Percentiles rank a stretch among this genome's conserved stretches.
These are phyloP conservation scores for Lomentospora prolificans DNA, from an alignment of 2,329 filamentous ascomycete genomes.

Conservation along the genomic window DNA sequence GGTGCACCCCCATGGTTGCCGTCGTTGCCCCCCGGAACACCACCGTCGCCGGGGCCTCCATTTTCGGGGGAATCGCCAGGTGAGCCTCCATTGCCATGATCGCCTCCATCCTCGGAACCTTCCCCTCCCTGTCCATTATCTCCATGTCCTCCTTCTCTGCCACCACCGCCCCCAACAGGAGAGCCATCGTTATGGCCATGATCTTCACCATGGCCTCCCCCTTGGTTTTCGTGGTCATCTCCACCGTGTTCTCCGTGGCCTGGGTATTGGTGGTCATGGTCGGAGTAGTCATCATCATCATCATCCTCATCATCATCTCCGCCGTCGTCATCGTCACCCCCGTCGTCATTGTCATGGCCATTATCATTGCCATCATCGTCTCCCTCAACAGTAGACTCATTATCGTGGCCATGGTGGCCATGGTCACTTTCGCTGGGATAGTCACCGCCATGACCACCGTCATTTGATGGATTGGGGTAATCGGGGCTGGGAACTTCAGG, in stretches of 20 bases:
- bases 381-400: background rate
- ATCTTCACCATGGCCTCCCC: background rate
- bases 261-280: background rate
- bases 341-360: background rate
- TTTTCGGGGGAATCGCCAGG: too few species aligned
- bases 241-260: background rate
- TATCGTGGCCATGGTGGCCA: background rate
- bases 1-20: background rate
- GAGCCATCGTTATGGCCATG: background rate
- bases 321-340: background rate
- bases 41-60: too few species aligned
- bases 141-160: too few species aligned
- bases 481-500: too few species aligned
- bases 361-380: background rate
- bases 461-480: background rate
- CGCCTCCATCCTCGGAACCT: too few species aligned
- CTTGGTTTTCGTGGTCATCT: background rate
- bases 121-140: too few species aligned
- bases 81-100: too few species aligned
- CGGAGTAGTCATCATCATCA: background rate
- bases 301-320: background rate
- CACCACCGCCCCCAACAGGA: background rate
- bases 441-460: background rate
- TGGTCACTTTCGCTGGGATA: background rate
- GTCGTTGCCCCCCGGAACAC: too few species aligned